These are phyloP conservation scores for Rhipidocladum racemiflorum DNA, from an alignment of 176 grass and related monocot genomes.

Conservation along the genomic window DNA sequence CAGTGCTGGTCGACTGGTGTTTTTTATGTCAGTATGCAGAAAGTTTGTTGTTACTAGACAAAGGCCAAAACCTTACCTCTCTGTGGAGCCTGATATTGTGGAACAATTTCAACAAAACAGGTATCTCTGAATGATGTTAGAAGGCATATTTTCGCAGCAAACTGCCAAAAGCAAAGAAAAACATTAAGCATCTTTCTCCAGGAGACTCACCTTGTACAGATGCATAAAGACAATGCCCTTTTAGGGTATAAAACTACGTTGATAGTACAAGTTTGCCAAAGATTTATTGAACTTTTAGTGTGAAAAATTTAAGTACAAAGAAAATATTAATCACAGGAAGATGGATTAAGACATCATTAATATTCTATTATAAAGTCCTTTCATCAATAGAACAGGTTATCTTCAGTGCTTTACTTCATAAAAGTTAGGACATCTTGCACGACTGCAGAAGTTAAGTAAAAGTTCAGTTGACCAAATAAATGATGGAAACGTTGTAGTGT, in stretches of 20 bases:
- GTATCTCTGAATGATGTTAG: slow-evolving; percentile 98
- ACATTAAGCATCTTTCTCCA: slow-evolving; percentile 13
- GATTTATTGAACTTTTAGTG: slow-evolving; percentile 7
- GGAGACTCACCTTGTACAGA: not conserved
- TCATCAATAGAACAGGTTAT: not conserved
- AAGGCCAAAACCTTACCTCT: slow-evolving; percentile 58
- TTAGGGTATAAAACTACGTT: not conserved
- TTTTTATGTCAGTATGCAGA: not conserved
- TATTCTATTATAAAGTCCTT: not conserved
- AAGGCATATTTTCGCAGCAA: slow-evolving; percentile 94
- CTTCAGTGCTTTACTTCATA: not conserved
- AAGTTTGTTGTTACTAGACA: not conserved
- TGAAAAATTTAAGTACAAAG: not conserved
- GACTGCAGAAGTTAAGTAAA: not conserved
- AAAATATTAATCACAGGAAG: not conserved
- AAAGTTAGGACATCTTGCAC: not conserved
- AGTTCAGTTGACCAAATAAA: not conserved
- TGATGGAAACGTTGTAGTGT: not conserved
- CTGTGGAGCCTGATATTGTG: slow-evolving; percentile 79
- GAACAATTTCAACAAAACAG: slow-evolving; percentile 92
- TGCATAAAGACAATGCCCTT: not conserved
- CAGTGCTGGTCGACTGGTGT: not conserved
- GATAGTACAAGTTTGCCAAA: not conserved
- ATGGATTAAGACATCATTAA: not conserved
- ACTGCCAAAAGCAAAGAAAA: slow-evolving; percentile 61